These are phyloP conservation scores for Lactarius indigo DNA, from an alignment of 768 basidiomycete genomes.

Conservation along the genomic window DNA sequence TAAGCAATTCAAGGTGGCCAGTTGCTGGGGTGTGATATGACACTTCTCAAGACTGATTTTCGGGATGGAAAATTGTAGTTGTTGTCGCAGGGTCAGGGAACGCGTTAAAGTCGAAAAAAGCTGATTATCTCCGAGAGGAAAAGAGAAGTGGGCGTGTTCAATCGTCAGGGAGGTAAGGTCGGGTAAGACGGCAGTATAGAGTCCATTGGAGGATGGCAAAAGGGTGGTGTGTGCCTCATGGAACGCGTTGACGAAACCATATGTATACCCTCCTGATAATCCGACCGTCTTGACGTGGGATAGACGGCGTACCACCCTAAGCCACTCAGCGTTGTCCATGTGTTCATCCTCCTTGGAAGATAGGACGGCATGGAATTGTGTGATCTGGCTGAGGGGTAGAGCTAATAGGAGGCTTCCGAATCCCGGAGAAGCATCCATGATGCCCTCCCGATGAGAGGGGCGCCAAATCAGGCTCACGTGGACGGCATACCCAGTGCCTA, in stretches of 20 bases:
- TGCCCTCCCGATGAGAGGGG: neutral
- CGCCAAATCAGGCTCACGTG: neutral
- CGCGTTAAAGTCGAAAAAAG: conserved; percentile 18
- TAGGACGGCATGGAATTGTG: neutral
- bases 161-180: conserved; percentile 4
- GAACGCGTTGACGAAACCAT: conserved; percentile 11
- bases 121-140: conserved; percentile 13
- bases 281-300: conserved; percentile 2
- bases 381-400: conserved; percentile 2
- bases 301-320: conserved; percentile 11
- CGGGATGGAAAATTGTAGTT: neutral
- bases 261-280: conserved; percentile 5
- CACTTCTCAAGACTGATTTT: neutral
- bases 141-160: conserved; percentile 18
- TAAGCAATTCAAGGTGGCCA: conserved; percentile 10
- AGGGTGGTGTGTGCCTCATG: neutral
- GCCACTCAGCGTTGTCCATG: conserved; percentile 4
- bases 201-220: neutral
- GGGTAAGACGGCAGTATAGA: neutral
- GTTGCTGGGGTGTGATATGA: conserved; percentile 17
- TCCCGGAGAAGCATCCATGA: neutral
- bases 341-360: neutral
- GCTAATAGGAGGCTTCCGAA: conserved; percentile 9
- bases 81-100: conserved; percentile 6
- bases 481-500: neutral